Evolutionary conservation across 192 early-diverging fungal species (phyloP).

Genomic region (Linderina pennispora): DNA sequence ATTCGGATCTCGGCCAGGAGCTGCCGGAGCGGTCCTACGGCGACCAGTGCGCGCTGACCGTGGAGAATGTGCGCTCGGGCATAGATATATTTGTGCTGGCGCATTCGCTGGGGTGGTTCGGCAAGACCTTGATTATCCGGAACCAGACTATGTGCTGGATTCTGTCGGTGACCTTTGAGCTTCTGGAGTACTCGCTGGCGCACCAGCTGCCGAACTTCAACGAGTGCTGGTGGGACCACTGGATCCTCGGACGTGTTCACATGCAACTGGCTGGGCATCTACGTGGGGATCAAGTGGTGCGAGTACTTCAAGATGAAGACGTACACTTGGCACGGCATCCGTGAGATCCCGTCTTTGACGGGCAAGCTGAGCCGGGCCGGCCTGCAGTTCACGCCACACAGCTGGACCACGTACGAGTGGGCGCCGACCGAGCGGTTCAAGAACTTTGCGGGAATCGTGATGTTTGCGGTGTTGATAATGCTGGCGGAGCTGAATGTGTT

Average conservation of each 20-base stretch:
- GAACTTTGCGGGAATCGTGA: slow-evolving; percentile 76
- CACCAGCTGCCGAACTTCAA: slow-evolving; percentile 97
- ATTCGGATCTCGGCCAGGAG: slow-evolving; percentile 69
- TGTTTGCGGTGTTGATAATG: slow-evolving; percentile 53
- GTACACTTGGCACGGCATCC: slow-evolving; percentile 91
- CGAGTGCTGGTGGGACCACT: slow-evolving; percentile 99
- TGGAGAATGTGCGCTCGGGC: slow-evolving; percentile 68
- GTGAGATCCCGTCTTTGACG: slow-evolving; percentile 73
- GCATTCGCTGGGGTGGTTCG: slow-evolving; percentile 91
- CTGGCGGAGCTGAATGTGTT: slow-evolving; percentile 87
- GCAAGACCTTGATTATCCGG: slow-evolving; percentile 85
- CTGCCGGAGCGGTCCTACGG: slow-evolving; percentile 93
- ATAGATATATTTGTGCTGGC: slow-evolving; percentile 93
- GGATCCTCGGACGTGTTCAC: slow-evolving; percentile 89
- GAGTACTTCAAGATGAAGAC: slow-evolving; percentile 95
- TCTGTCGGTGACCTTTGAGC: slow-evolving; percentile 87
- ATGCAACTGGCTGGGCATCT: slow-evolving; percentile 93
- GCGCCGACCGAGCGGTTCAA: slow-evolving; percentile 80
- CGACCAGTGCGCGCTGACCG: slow-evolving; percentile 77
- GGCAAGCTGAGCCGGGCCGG: slow-evolving; percentile 86
- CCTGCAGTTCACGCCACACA: slow-evolving; percentile 90
- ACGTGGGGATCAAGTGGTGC: slow-evolving; percentile 94
- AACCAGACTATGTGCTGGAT: slow-evolving; percentile 98
- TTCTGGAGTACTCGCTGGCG: slow-evolving; percentile 90
- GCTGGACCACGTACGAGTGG: slow-evolving; percentile 94